A percentile compares a stretch with the other conserved stretches of the same genome.
phyloP scores from a whole-genome alignment of 192 early-diverging fungal species.

The Coemansia sp. region DNA sequence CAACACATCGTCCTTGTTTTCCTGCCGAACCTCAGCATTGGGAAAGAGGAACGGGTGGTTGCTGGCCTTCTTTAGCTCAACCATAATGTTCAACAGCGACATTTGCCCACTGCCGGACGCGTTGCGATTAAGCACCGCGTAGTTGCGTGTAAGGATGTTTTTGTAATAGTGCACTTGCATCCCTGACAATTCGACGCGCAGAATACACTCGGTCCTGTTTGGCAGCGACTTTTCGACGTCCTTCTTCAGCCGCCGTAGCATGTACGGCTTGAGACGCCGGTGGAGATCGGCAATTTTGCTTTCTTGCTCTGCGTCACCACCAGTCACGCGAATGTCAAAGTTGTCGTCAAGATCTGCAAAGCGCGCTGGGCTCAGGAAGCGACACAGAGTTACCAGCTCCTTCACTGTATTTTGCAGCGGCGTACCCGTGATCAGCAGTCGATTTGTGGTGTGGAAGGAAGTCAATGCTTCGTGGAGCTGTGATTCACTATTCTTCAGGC shows the following conservation, averaged over 20 bases:
- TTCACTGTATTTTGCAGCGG: conserved; percentile 98
- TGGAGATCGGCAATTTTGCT: conserved; percentile 87
- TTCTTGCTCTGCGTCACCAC: conserved; percentile 68
- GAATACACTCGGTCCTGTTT: conserved; percentile 91
- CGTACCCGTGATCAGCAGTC: conserved; percentile 96
- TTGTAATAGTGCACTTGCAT: conserved; percentile 94
- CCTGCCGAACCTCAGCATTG: conserved; percentile 65
- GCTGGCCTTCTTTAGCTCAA: conserved; percentile 94
- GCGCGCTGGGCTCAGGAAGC: conserved; percentile 93
- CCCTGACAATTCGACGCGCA: conserved; percentile 88
- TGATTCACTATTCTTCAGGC: conserved; percentile 93
- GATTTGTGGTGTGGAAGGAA: conserved; percentile 83
- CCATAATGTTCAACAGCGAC: conserved; percentile 90
- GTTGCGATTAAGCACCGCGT: conserved; percentile 77
- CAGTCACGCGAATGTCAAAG: conserved; percentile 62
- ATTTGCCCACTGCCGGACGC: conserved; percentile 63
- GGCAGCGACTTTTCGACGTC: conserved; percentile 98
- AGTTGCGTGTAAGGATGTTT: conserved; percentile 92
- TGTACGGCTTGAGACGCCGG: conserved; percentile 76
- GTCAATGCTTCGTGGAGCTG: conserved; percentile 91
- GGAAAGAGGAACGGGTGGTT: conserved; percentile 96
- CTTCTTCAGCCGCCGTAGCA: conserved; percentile 95
- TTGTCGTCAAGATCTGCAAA: conserved; percentile 80
- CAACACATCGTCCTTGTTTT: conserved; percentile 69
- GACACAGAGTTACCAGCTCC: conserved; percentile 85